Evolutionary conservation across 2,329 filamentous ascomycete species (phyloP), one percentile per base, ranked within the genome.

Genomic region (Stachybotrys chlorohalonatus): DNA sequence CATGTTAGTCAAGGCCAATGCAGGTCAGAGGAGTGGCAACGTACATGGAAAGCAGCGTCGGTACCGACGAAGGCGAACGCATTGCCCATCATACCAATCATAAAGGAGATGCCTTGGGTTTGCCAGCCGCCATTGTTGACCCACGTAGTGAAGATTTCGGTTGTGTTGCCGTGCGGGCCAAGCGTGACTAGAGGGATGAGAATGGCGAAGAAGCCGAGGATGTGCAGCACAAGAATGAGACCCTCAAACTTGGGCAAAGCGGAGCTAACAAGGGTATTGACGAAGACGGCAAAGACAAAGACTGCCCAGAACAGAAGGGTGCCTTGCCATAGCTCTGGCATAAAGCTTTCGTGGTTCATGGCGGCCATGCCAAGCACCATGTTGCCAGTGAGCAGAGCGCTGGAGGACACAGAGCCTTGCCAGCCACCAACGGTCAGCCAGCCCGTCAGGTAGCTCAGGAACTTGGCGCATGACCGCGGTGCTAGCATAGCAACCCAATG

Each of bases 401-500:
- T 68, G 13, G 73, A 66, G 0, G 64, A 58, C 0, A 63, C 62
- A 0, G 66, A 63, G 17, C 65, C 66, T 50, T 66, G 74, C 77
- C 75, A 80, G 8, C 71, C 75, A n/a, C 73, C 68, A n/a, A 78
- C 70, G 1, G 73, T 74, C 42, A 79, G 63, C 78, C 76, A 79
- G 53, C 75, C 72, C 57, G 62, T 63, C 6, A 77, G 66, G 61
- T 83, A 84, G 58, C 78, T 82, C 6, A 83, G 67, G 52, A 79
- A 75, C 55, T 76, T 79, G 58, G 81, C 75, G 32, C 71, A 72
- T 16, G 67, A 68, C 1, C 65, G 66, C 1, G 79, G 75, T 2
- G 66, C 76, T 54, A 83, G 74, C 59, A 80, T 75, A 1, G 75
- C 79, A 0, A 83, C 78, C 79, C 80, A 83, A 62, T 83, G 79